Evolutionary conservation across 2,329 filamentous ascomycete species (phyloP), one percentile per base, ranked within the genome.

Genomic region (Pleurostoma richardsiae): DNA sequence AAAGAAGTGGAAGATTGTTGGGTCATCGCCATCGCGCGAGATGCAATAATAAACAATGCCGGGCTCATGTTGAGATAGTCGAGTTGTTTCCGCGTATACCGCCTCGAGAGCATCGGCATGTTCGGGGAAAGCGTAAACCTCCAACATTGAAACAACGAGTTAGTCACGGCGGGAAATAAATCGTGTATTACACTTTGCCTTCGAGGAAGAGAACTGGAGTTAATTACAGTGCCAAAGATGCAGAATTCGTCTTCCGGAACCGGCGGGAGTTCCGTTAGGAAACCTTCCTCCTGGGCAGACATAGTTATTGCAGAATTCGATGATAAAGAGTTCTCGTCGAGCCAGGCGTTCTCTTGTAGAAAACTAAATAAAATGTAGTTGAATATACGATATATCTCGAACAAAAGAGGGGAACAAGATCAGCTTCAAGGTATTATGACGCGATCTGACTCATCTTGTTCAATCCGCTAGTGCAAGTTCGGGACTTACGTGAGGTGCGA

Each of bases 1-100:
- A 45, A 63, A 65, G 50, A 64, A 63, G 41, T 65, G 58, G 44
- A 65, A 66, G n/a, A 63, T 46, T 29, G 43, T 56, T 5, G 52
- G 52, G 41, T 65, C 57, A 39, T 59, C 56, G 4, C 28, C 26
- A 44, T 64, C 61, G 29, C 60, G 49, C 26, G 52, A 50, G 10
- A 64, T 46, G 50, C 54, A 59, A 45, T 63, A 65, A 40, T 61
- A 57, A 26, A 65, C 46, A 6, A 51, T 59, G 2, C 61, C 61
- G 6, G 56, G 52, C 46, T 64, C 61, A 5, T 30, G 51, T 27
- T 54, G 46, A 19, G 61, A 52, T 6, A 57, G 53, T 8, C 49
- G 48, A 3, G 58, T 62, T 2, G 58, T 63, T 36, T 63, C 54
- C 6, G 53, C 51, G 42, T 63, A 67, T 41, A 64, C 52, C 3